Conservation (phyloP, 176 grass and related monocot genomes). For the Carex parvula region DNA sequence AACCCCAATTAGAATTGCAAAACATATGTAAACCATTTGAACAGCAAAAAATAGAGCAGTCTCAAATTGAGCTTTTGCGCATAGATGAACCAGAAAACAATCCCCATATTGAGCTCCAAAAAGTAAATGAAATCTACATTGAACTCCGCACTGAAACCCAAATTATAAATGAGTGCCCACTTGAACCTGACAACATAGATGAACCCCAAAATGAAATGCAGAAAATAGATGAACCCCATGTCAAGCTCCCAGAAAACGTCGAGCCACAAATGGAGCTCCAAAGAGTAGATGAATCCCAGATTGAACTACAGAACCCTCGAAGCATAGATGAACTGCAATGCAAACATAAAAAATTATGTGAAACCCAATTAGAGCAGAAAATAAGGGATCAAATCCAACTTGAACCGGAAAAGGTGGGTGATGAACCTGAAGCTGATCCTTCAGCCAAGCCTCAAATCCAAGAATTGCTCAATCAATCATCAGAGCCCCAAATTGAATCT, state of each 20-base stretch:
- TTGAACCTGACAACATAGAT: neutral
- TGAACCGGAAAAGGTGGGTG: neutral
- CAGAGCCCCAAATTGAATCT: neutral
- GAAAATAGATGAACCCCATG: neutral
- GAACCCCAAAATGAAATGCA: neutral
- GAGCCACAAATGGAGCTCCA: neutral
- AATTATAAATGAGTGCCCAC: neutral
- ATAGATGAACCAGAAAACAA: neutral
- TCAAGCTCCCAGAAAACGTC: neutral
- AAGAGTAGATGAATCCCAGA: neutral
- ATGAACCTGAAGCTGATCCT: neutral
- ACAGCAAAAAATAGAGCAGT: neutral
- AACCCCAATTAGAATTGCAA: neutral
- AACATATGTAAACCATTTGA: neutral
- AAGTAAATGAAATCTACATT: neutral
- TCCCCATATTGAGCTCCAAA: neutral
- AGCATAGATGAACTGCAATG: neutral
- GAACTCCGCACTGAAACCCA: neutral
- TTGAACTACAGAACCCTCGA: neutral
- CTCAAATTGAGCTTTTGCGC: neutral
- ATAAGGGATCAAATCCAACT: neutral
- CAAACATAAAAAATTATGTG: neutral
- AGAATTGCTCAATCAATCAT: neutral
- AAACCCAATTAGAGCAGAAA: neutral
- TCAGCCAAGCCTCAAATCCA: conserved; percentile 9